Percentiles rank a stretch among this genome's conserved stretches.
phyloP scores from a whole-genome alignment of 2,329 filamentous ascomycete genomes.

The Sporothrix phasma region DNA sequence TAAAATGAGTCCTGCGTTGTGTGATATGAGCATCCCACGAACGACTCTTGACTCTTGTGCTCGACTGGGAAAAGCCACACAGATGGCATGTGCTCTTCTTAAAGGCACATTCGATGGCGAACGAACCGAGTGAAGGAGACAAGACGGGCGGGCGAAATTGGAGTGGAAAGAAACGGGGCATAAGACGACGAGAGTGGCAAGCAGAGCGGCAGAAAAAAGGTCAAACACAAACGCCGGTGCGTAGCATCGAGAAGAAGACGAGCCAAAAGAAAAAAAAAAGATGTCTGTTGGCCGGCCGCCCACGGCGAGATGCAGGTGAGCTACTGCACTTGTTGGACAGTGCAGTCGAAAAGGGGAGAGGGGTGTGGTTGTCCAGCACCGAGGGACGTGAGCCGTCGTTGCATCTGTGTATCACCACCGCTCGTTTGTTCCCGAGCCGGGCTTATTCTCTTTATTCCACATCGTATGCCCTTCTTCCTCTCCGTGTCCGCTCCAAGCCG shows the following conservation, averaged over 20 bases:
- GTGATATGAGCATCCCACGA: too few species aligned
- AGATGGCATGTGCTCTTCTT: too few species aligned
- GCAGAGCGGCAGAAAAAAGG: not conserved
- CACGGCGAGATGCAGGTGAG: not conserved
- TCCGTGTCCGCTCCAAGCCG: too few species aligned
- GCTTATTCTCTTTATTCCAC: too few species aligned
- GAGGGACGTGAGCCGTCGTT: not conserved
- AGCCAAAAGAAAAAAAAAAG: not conserved
- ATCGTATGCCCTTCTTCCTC: too few species aligned
- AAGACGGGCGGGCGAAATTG: not conserved
- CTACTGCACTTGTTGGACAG: not conserved
- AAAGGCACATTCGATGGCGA: too few species aligned
- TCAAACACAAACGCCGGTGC: not conserved
- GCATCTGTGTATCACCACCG: not conserved
- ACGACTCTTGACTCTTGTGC: too few species aligned
- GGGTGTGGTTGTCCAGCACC: not conserved
- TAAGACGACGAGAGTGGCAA: too few species aligned
- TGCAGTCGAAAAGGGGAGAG: not conserved
- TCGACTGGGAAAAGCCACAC: not conserved
- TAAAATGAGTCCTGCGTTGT: too few species aligned
- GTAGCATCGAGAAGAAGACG: not conserved
- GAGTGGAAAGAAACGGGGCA: not conserved
- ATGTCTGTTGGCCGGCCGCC: not conserved
- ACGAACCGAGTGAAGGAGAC: not conserved
- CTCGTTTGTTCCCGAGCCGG: not conserved